Percentiles rank a stretch among this genome's conserved stretches.
These are phyloP conservation scores for Biancaea sappan DNA, from an alignment of 306 rosid species.

Conservation along the genomic window DNA sequence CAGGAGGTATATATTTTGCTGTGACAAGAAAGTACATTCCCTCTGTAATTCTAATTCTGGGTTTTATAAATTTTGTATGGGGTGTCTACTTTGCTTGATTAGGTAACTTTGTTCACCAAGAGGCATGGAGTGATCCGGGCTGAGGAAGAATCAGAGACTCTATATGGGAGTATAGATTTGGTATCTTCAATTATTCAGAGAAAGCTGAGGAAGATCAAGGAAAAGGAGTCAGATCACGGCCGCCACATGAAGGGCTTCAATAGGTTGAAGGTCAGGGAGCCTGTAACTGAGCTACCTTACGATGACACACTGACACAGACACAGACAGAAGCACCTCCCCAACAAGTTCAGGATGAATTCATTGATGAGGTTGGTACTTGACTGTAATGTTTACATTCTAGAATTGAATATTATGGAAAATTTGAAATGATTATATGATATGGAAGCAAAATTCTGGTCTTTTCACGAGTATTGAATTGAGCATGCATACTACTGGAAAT, in stretches of 20 bases:
- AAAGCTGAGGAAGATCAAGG: constrained; percentile 94
- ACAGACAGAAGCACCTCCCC: constrained; percentile 19
- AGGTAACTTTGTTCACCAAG: constrained; percentile 84
- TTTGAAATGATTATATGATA: not conserved
- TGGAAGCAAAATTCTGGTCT: not conserved
- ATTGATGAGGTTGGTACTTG: constrained; percentile 54
- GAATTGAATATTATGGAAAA: not conserved
- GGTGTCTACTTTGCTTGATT: not conserved
- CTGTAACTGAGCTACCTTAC: constrained; percentile 30
- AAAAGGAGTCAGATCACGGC: constrained; percentile 82
- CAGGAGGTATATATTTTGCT: not conserved
- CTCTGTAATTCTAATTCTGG: not conserved
- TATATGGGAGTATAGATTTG: constrained; percentile 82
- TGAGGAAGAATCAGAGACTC: constrained; percentile 78
- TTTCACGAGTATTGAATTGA: too few species aligned
- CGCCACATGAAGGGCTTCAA: constrained; percentile 91
- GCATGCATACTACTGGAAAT: constrained; percentile 20
- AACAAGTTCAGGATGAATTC: constrained; percentile 54
- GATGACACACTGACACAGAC: constrained; percentile 24
- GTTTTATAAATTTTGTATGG: not conserved
- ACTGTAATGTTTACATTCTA: not conserved
- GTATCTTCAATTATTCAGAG: constrained; percentile 89
- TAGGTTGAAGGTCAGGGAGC: constrained; percentile 71
- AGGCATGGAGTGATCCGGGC: constrained; percentile 91
- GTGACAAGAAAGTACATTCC: not conserved